Evolutionary conservation across 164 flowering plant genomes (phyloP), one percentile per base, ranked within the genome.

Genomic region (Kingdonia uniflora): DNA sequence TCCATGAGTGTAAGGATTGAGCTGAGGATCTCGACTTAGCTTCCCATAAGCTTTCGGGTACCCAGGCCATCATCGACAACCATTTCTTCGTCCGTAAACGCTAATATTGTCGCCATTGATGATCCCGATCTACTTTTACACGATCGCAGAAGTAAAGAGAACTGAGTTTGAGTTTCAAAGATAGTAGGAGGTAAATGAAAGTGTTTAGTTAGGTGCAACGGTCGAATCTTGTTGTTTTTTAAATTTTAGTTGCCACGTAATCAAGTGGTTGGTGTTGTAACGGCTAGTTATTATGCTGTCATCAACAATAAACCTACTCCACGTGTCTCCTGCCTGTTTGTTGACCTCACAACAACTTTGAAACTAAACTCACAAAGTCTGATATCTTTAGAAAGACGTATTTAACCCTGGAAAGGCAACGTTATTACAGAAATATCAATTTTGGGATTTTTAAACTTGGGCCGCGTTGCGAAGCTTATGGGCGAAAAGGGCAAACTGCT

Each of bases 31-130:
- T 25, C 80, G 67, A 57, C 94, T 81, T 52, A 90, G 74, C 74
- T 67, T 81, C 0, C 78, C 77, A 49, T 78, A 90, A 8, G 85
- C 87, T 66, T 51, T 80, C 0, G 97, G 97, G 78, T 73, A 81
- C 16, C 97, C 97, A 24, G 81, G 69, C 19, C 69, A 59, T 78
- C 71, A 37, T 82, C 85, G 24, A 90, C 55, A 5, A 23, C 69
- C 80, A 84, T 58, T 4, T 90, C 95, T 29, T 82, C 95, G 6
- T 73, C 82, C 1, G 72, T 52, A 65, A 86, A 76, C 1, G 51
- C 25, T 16, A 60, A 49, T 26, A 64, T 72, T 16, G 43, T 40
- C 1, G 76, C 80, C 91, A 77, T 85, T 8, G 57, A 49, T 47
- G 35, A 50, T 24, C 35, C 8, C 43, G 37, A 25, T 45, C 21